Conservation (phyloP, 2,329 filamentous ascomycete species). For the Aspergillus hortae region DNA sequence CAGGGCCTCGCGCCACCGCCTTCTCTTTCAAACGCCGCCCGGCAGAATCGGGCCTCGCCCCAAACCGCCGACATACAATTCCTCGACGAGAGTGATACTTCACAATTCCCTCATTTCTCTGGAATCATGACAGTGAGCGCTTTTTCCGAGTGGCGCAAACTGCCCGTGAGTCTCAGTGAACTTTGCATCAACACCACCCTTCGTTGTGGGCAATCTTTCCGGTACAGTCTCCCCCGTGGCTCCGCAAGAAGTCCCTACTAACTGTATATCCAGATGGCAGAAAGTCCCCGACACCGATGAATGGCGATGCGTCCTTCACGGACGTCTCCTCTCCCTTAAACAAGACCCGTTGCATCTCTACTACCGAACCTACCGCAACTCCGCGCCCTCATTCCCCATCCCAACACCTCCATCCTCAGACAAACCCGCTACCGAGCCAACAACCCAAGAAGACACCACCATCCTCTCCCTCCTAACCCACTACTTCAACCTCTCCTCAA, state of each 20-base stretch:
- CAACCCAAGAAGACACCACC: constrained; percentile 57
- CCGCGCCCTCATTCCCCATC: constrained; percentile 23
- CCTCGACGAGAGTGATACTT: no score
- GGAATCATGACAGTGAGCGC: constrained; percentile 40
- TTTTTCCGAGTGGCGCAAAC: constrained; percentile 77
- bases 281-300: constrained; percentile 68
- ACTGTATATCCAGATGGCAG: constrained; percentile 65
- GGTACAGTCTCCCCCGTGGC: constrained; percentile 38
- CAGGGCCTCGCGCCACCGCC: constrained; percentile 24
- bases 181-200: constrained; percentile 92
- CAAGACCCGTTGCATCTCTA: constrained; percentile 77
- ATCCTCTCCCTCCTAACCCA: constrained; percentile 70
- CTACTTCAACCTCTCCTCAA: constrained; percentile 83
- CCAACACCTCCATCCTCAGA: background rate
- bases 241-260: background rate
- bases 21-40: constrained; percentile 5
- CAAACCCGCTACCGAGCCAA: constrained; percentile 7
- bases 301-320: constrained; percentile 87
- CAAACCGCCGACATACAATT: no score
- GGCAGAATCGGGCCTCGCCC: constrained; percentile 21
- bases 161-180: constrained; percentile 78
- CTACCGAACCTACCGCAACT: constrained; percentile 64
- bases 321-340: constrained; percentile 77
- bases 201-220: constrained; percentile 91
- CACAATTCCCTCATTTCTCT: background rate